Evolutionary conservation across 441 rosid species (phyloP).

Genomic region (Eutrema salsugineum): DNA sequence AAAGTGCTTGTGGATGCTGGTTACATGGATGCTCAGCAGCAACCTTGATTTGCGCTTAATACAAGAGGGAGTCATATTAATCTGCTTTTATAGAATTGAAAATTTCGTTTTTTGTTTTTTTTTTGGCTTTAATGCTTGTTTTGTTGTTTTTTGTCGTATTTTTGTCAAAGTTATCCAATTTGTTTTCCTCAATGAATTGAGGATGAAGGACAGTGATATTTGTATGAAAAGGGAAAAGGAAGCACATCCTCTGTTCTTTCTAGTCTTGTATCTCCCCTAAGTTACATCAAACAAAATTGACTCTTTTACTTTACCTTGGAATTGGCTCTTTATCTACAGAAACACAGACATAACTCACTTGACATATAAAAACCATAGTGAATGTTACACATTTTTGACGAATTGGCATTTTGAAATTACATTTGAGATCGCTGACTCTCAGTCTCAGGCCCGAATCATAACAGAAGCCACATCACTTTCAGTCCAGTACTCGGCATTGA

Average conservation of each 20-base stretch:
- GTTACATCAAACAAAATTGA: background rate
- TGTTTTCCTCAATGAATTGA: background rate
- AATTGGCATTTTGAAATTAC: background rate
- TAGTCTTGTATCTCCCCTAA: conserved; percentile 2
- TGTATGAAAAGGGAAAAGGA: conserved; percentile 11
- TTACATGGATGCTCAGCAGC: conserved; percentile 54
- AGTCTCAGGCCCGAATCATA: background rate
- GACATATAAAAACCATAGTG: background rate
- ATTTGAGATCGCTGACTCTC: background rate
- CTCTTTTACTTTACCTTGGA: background rate
- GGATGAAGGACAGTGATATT: conserved; percentile 20
- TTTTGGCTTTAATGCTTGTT: background rate
- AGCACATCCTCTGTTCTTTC: conserved; percentile 11
- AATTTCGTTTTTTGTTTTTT: background rate
- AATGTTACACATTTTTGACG: background rate
- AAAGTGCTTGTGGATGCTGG: conserved; percentile 62
- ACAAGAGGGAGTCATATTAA: background rate
- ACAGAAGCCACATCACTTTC: conserved; percentile 17
- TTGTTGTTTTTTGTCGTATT: conserved; percentile 11
- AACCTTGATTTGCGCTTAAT: conserved; percentile 33
- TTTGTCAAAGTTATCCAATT: conserved; percentile 7
- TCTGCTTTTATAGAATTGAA: background rate
- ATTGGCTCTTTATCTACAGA: background rate
- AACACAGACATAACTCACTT: background rate
- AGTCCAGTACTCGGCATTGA: background rate